Conservation (phyloP, 2,329 filamentous ascomycete species). For the Trichoderma atrobrunneum region DNA sequence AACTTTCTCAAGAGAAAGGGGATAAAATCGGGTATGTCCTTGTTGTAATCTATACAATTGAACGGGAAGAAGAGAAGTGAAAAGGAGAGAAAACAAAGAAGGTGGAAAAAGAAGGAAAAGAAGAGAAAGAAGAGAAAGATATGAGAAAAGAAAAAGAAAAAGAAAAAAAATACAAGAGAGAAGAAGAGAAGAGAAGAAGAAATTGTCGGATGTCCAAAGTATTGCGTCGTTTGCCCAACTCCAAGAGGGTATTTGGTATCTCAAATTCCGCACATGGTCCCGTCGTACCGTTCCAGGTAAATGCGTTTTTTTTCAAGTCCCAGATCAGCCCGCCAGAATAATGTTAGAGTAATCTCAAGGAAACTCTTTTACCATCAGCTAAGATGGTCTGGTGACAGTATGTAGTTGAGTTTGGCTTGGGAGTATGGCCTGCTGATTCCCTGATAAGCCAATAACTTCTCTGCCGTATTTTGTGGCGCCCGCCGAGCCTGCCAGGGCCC, state of each 20-base stretch:
- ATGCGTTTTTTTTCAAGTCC: neutral
- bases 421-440: neutral
- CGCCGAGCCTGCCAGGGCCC: constrained; percentile 2
- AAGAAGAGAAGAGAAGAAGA: neutral
- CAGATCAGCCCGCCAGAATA: neutral
- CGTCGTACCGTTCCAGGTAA: neutral
- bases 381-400: neutral
- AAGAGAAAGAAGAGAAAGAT: no score
- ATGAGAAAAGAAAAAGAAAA: no score
- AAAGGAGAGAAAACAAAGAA: neutral
- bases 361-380: neutral
- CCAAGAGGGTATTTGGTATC: constrained; percentile 11
- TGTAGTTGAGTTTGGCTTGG: neutral
- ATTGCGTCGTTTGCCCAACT: constrained; percentile 11
- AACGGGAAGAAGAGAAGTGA: neutral
- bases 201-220: neutral
- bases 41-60: constrained; percentile 20
- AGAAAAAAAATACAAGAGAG: neutral
- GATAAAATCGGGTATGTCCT: neutral
- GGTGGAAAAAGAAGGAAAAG: no score
- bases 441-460: neutral
- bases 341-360: neutral
- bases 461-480: neutral
- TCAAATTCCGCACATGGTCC: constrained; percentile 6
- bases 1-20: neutral